A percentile compares a stretch with the other conserved stretches of the same genome.
Conservation (phyloP, 208 protist species). For the Leishmania major region DNA sequence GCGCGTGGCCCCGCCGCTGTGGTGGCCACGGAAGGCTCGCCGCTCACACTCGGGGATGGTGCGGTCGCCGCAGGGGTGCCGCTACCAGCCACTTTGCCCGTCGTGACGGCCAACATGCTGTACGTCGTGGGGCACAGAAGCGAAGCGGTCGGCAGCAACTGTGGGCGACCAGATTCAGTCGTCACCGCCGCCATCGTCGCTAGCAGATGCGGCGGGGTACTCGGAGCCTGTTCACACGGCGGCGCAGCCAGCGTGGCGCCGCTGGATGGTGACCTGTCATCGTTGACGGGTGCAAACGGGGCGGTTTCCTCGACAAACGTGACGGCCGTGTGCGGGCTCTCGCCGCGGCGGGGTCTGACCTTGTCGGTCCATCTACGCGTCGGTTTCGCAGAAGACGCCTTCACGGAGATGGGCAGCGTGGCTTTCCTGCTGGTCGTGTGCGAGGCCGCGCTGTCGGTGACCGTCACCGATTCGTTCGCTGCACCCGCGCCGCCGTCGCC, state of each 20-base stretch:
- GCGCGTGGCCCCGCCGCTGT: neutral
- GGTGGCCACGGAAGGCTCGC: neutral
- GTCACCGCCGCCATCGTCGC: neutral
- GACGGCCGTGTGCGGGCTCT: neutral
- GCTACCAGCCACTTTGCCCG: neutral
- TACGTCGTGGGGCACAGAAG: conserved; percentile 2
- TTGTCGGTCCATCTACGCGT: neutral
- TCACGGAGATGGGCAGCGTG: neutral
- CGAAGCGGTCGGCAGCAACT: neutral
- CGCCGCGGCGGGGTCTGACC: neutral
- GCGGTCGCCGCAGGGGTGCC: neutral
- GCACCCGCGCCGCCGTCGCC: neutral
- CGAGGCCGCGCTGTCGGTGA: neutral
- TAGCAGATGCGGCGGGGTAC: neutral
- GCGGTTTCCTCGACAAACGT: neutral
- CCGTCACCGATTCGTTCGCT: neutral
- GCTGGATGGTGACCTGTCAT: neutral
- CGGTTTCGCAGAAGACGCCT: neutral
- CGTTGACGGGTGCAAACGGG: neutral
- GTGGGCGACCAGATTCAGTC: neutral
- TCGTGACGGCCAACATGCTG: conserved; percentile 8
- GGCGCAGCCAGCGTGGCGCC: neutral
- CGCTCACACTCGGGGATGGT: neutral
- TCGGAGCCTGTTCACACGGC: too few species aligned
- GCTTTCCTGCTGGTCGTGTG: neutral